Base-by-base conservation (phyloP, 2,329 filamentous ascomycete genomes). In the Colletotrichum sp. region DNA sequence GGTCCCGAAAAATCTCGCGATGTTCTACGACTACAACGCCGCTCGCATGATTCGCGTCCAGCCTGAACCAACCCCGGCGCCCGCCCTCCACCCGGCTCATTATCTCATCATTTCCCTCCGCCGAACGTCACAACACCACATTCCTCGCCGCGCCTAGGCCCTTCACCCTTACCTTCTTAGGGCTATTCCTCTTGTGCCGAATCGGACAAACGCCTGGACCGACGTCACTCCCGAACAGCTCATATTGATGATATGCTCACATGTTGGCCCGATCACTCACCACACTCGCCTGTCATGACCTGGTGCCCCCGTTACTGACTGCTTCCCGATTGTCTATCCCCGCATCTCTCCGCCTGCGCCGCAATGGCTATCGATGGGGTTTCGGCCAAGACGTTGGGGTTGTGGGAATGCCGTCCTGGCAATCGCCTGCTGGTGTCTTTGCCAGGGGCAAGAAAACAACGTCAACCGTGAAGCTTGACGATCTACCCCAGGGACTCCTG, bases 401-500 rank as follows among this genome's bases (percentile, higher is more conserved):
- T 60, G 57, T 32, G 16, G 39, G 57, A 60, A 16, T 55, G 64
- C 65, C 59, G 48, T 16, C 34, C 30, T 76, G 66, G 71, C 74
- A 68, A 30, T 32, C 64, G 18, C 48, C 71, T 52, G 61, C 28
- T 30, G n/a, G 34, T 26, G 24, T 67, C 39, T 63, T 68, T 28
- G 13, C 39, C 43, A 86, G 90, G 80, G 88, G 89, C 74, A 91
- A 90, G 82, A 92, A 90, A 83, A 91, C 89, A 7, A 89, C 82
- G 80, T 88, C 89, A 4, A 88, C 87, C 2, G 78, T 92, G 78
- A 90, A 85, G 75, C 84, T 93, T 6, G 87, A 89, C 12, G 91
- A 92, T 67, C 84, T 93, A 36, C 90, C 91, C 7, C 90, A 92
- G 79, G 91, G 90, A 52, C n/a, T 52, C 26, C 79, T 86, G 32